Conservation (phyloP, 768 basidiomycete species). For the Termitomyces sp. region DNA sequence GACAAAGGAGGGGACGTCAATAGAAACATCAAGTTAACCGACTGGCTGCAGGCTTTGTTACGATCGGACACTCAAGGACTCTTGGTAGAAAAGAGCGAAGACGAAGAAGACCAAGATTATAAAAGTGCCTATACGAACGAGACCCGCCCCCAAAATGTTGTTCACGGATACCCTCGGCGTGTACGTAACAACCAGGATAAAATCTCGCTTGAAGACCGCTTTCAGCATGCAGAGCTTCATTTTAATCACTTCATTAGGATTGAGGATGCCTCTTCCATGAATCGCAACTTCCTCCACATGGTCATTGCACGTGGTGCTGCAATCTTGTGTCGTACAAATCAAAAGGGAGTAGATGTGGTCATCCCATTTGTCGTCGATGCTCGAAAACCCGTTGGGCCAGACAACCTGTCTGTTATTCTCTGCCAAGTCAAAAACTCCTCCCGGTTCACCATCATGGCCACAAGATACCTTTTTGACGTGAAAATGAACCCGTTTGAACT, state of each 20-base stretch:
- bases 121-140: too few species aligned
- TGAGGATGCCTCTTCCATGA: too few species aligned
- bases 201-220: background rate
- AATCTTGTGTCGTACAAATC: too few species aligned
- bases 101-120: too few species aligned
- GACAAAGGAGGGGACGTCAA: too few species aligned
- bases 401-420: background rate
- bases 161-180: background rate
- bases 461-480: background rate
- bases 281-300: too few species aligned
- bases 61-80: too few species aligned
- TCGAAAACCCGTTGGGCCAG: background rate
- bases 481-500: background rate
- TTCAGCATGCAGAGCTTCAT: background rate
- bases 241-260: too few species aligned
- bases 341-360: too few species aligned
- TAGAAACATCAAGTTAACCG: background rate
- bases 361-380: too few species aligned
- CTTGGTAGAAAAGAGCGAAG: background rate
- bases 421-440: background rate
- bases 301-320: too few species aligned
- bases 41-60: background rate
- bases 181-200: background rate
- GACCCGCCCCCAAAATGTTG: background rate
- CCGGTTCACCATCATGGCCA: too few species aligned